phyloP scores from a whole-genome alignment of 306 rosid genomes.

The Fragaria nilgerrensis region DNA sequence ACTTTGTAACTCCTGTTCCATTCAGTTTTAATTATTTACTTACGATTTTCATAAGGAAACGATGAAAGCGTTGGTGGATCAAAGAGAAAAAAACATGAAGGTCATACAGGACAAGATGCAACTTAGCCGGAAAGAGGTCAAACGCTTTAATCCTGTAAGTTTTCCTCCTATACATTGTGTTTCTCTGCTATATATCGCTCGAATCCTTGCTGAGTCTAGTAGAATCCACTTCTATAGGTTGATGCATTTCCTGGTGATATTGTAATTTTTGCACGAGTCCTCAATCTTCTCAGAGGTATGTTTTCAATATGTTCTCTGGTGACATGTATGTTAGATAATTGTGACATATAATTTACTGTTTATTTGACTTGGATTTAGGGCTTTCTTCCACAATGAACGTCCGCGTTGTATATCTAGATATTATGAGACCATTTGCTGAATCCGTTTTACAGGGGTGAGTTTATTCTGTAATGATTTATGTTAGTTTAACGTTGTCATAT shows the following conservation, averaged over 20 bases:
- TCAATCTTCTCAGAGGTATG: slow-evolving; percentile 94
- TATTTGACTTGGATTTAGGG: slow-evolving; percentile 53
- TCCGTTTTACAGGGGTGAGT: slow-evolving; percentile 83
- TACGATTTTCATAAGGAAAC: slow-evolving; percentile 53
- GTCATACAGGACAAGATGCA: slow-evolving; percentile 86
- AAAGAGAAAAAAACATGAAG: slow-evolving; percentile 77
- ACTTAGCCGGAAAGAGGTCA: slow-evolving; percentile 69
- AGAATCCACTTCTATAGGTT: slow-evolving; percentile 48
- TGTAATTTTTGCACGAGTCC: slow-evolving; percentile 90
- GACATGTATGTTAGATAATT: slow-evolving; percentile 15
- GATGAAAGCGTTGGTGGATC: slow-evolving; percentile 58
- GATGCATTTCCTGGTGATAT: slow-evolving; percentile 99
- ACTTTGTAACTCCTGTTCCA: background rate
- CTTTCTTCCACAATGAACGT: slow-evolving; percentile 88
- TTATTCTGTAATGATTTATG: slow-evolving; percentile 12
- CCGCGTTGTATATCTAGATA: slow-evolving; percentile 73
- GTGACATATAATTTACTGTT: slow-evolving; percentile 17
- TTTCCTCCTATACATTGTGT: slow-evolving; percentile 23
- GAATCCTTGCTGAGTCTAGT: slow-evolving; percentile 14
- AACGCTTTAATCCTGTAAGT: slow-evolving; percentile 95
- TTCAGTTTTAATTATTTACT: slow-evolving; percentile 25
- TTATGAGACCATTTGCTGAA: slow-evolving; percentile 99
- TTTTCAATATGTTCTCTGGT: slow-evolving; percentile 8
- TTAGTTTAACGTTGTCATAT: slow-evolving; percentile 15
- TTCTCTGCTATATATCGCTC: slow-evolving; percentile 19